These are phyloP conservation scores for Phaffomyces thermotolerans DNA, from an alignment of 805 yeast species.

Conservation along the genomic window DNA sequence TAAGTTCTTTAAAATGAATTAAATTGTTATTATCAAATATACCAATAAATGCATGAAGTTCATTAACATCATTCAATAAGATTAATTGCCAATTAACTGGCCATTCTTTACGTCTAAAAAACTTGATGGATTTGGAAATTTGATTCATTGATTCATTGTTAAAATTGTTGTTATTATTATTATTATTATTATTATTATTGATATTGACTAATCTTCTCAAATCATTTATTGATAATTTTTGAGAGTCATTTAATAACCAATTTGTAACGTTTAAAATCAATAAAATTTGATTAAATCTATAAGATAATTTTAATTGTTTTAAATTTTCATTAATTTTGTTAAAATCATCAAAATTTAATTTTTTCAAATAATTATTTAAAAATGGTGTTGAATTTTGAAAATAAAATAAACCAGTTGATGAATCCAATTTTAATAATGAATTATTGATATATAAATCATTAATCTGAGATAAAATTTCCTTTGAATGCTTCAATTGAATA, in stretches of 20 bases:
- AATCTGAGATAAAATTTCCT: slow-evolving; percentile 28
- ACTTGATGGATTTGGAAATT: slow-evolving; percentile 12
- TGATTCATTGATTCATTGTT: background rate
- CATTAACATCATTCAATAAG: slow-evolving; percentile 22
- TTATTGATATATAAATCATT: slow-evolving; percentile 24
- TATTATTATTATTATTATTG: background rate
- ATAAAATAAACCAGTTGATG: slow-evolving; percentile 31
- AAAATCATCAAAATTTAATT: slow-evolving; percentile 22
- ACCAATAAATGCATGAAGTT: slow-evolving; percentile 28
- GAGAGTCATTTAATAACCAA: slow-evolving; percentile 57
- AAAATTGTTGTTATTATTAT: too few species aligned
- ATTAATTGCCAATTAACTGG: slow-evolving; percentile 33
- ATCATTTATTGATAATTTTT: slow-evolving; percentile 44
- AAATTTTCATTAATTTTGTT: slow-evolving; percentile 19
- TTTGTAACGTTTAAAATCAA: slow-evolving; percentile 56
- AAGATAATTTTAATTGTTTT: slow-evolving; percentile 12
- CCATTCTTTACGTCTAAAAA: slow-evolving; percentile 30
- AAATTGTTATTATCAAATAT: slow-evolving; percentile 17
- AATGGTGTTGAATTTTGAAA: slow-evolving; percentile 39
- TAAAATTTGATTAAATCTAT: slow-evolving; percentile 36
- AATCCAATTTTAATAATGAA: slow-evolving; percentile 24
- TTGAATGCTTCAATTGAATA: slow-evolving; percentile 35
- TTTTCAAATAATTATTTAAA: slow-evolving; percentile 17
- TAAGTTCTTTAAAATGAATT: slow-evolving; percentile 10
- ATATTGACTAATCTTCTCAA: slow-evolving; percentile 21